Evolutionary conservation across 2,329 filamentous ascomycete species (phyloP).

Genomic region (Colletotrichum plurivorum): DNA sequence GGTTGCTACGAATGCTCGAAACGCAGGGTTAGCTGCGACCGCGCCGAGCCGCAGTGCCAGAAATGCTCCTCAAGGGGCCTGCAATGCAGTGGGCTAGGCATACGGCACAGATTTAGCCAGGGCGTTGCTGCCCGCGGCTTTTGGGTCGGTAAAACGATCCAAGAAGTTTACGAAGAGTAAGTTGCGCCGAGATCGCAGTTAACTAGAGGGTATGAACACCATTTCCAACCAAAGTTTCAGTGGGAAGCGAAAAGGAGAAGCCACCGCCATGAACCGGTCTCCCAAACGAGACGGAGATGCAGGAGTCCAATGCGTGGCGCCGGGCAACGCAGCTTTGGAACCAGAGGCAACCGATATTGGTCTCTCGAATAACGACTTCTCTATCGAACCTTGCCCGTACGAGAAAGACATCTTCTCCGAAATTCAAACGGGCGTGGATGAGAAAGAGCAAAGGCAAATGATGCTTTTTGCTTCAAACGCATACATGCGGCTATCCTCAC

Average conservation of each 20-base stretch:
- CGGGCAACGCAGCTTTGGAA: too few relatives aligned
- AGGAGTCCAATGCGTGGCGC: too few relatives aligned
- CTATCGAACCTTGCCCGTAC: too few relatives aligned
- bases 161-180: slow-evolving; percentile 7
- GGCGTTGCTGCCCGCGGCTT: slow-evolving; percentile 19
- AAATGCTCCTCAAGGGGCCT: slow-evolving; percentile 39
- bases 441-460: too few relatives aligned
- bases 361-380: too few relatives aligned
- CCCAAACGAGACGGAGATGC: too few relatives aligned
- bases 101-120: slow-evolving; percentile 31
- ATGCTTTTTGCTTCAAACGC: background rate
- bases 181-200: background rate
- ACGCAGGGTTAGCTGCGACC: slow-evolving; percentile 42
- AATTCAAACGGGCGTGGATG: too few relatives aligned
- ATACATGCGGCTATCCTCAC: background rate
- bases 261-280: too few relatives aligned
- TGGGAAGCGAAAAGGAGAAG: too few relatives aligned
- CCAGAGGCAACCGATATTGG: too few relatives aligned
- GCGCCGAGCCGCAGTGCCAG: slow-evolving; percentile 31
- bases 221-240: background rate
- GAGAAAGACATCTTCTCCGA: too few relatives aligned
- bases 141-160: slow-evolving; percentile 13
- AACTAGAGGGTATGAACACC: background rate
- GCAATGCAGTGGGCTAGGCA: slow-evolving; percentile 38
- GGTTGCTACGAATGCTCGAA: slow-evolving; percentile 41